Conservation (phyloP, 257 asterid genomes). For the Scutellaria baicalensis region DNA sequence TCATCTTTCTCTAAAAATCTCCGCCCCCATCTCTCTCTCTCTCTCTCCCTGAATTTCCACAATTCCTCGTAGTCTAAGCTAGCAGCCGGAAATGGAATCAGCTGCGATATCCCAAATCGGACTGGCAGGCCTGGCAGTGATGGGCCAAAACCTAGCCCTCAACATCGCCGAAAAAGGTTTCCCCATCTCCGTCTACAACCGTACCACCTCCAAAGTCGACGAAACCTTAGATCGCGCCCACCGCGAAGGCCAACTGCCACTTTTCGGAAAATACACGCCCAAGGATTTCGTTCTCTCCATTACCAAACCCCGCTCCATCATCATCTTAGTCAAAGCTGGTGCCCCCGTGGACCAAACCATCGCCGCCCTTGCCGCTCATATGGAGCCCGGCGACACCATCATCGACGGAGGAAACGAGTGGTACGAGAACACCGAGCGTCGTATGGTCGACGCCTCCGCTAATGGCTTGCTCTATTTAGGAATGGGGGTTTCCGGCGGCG, state of each 20-base stretch:
- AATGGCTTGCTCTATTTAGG: constrained; percentile 58
- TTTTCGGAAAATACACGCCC: constrained; percentile 48
- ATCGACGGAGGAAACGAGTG: constrained; percentile 80
- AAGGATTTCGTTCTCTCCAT: constrained; percentile 55
- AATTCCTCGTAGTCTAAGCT: neutral
- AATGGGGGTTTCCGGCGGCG: constrained; percentile 83
- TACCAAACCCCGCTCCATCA: constrained; percentile 50
- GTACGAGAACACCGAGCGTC: constrained; percentile 70
- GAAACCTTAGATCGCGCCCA: constrained; percentile 66
- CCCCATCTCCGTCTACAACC: constrained; percentile 49
- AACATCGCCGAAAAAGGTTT: constrained; percentile 60
- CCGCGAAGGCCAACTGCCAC: constrained; percentile 50
- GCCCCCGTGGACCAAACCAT: constrained; percentile 74
- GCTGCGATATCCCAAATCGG: constrained; percentile 60
- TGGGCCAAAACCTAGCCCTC: constrained; percentile 67
- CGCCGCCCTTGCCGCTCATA: constrained; percentile 38
- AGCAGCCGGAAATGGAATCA: constrained; percentile 20
- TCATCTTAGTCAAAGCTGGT: constrained; percentile 71
- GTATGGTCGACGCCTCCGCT: constrained; percentile 32
- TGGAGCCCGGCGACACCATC: constrained; percentile 79
- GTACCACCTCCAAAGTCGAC: constrained; percentile 63
- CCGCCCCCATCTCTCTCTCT: neutral
- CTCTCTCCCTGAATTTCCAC: neutral
- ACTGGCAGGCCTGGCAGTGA: constrained; percentile 69
- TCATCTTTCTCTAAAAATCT: too few species aligned